A percentile compares a stretch with the other conserved stretches of the same genome.
Conservation (phyloP, 768 basidiomycete species). For the Pisolithus marmoratus region DNA sequence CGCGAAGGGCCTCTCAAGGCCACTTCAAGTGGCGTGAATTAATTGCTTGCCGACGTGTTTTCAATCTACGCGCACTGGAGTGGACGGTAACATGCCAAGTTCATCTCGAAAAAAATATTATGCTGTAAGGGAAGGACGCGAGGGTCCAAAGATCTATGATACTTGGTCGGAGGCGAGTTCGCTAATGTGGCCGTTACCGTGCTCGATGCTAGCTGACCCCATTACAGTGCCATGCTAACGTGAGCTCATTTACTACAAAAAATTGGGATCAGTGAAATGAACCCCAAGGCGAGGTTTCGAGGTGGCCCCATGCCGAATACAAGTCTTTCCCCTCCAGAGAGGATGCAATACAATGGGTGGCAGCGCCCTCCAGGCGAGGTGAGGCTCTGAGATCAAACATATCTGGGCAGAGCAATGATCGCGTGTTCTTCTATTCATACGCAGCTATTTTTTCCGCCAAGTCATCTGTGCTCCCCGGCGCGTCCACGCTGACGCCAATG, state of each 20-base stretch:
- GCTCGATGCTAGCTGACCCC: background rate
- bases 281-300: slow-evolving; percentile 36
- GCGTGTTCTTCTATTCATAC: background rate
- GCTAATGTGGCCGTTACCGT: background rate
- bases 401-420: background rate
- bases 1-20: too few relatives aligned
- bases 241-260: slow-evolving; percentile 11
- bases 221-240: slow-evolving; percentile 44
- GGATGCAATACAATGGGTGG: slow-evolving; percentile 50
- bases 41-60: background rate
- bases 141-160: slow-evolving; percentile 51
- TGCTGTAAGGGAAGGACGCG: slow-evolving; percentile 53
- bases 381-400: slow-evolving; percentile 1
- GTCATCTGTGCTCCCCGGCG: background rate
- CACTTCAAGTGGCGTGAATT: too few relatives aligned
- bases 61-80: background rate
- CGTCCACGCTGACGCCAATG: background rate
- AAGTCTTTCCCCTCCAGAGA: slow-evolving; percentile 43
- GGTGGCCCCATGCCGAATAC: slow-evolving; percentile 47
- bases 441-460: background rate
- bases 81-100: slow-evolving; percentile 22
- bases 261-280: background rate
- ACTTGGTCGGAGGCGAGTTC: slow-evolving; percentile 55
- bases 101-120: slow-evolving; percentile 43
- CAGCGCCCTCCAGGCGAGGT: slow-evolving; percentile 11